Base-by-base conservation (phyloP, 108 stramenopile species). In the Cyclotella baltica region DNA sequence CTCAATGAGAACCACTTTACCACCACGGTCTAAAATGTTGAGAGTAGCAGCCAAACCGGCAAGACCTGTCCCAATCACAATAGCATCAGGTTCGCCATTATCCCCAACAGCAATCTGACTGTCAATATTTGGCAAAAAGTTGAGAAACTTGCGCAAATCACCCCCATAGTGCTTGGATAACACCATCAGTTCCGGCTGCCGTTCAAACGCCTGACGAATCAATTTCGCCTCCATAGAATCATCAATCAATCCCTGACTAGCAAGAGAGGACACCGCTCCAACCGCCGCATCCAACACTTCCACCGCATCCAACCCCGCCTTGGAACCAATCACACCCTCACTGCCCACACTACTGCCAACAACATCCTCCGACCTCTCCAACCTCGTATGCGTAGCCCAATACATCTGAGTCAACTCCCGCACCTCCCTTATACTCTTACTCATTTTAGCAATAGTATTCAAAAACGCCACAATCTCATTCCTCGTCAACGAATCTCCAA, bases 391-490 rank as follows among this genome's bases (percentile, higher is more conserved):
- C 67, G 63, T 71, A 46, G 81, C 71, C 91, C 90, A 93, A 77
- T 96, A 96, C 70, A 90, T 29, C 56, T 85, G 63, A 4, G 92
- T 93, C 66, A 96, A 72, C 64, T 92, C 92, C 29, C 92, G 74
- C 5, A 96, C 89, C 47, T 94, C 88, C 13, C 86, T 79, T 29
- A 95, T 80, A 43, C 85, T 79, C 72, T 94, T 90, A 1, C 91
- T 92, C 62, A 97, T 81, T 59, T 93, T 88, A 16, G 92, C 93
- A 46, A 94, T 85, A 4, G 92, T 94, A 69, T 95, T 94, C 58
- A 97, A 85, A 48, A 97, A 87, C 0, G 94, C 96, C 15, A 97
- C 96, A 53, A 97, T 87, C 78, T 97, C 96, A 75, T 97, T 95
- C 70, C 91, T 86, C 47, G 83, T 84, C 30, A 97, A 59, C 0